Evolutionary conservation across 768 basidiomycete species (phyloP).

Genomic region (Mrakia frigida): DNA sequence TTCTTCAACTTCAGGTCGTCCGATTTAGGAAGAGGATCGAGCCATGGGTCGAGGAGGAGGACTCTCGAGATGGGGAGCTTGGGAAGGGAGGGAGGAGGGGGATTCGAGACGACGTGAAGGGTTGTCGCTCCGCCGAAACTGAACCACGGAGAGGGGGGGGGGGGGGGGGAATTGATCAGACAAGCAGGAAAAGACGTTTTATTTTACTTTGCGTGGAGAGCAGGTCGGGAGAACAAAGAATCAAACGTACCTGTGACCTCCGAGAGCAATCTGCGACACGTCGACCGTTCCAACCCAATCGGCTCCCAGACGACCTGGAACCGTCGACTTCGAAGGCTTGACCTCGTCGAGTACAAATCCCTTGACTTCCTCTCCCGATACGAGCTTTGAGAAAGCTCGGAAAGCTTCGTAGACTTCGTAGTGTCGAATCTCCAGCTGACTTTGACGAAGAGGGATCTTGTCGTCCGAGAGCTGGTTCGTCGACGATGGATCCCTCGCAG

Average conservation of each 20-base stretch:
- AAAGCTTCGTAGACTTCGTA: slow-evolving; percentile 65
- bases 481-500: slow-evolving; percentile 37
- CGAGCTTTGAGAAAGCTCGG: slow-evolving; percentile 56
- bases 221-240: not conserved
- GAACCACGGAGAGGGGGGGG: not conserved
- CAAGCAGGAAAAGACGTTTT: no score
- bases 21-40: slow-evolving; percentile 14
- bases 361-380: slow-evolving; percentile 45
- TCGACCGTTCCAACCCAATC: slow-evolving; percentile 39
- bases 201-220: no score
- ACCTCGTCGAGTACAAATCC: slow-evolving; percentile 22
- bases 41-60: slow-evolving; percentile 31
- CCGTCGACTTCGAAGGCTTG: not conserved
- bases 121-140: slow-evolving; percentile 27
- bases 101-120: slow-evolving; percentile 21
- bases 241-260: slow-evolving; percentile 47
- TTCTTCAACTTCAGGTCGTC: slow-evolving; percentile 24
- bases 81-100: slow-evolving; percentile 14
- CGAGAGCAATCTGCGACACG: slow-evolving; percentile 46
- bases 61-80: slow-evolving; percentile 14
- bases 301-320: not conserved
- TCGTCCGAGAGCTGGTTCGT: slow-evolving; percentile 40
- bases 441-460: slow-evolving; percentile 50
- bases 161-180: no score
- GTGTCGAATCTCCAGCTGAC: slow-evolving; percentile 66